A percentile compares a stretch with the other conserved stretches of the same genome.
These are phyloP conservation scores for Kwoniella shandongensis DNA, from an alignment of 768 basidiomycete genomes.

Conservation along the genomic window DNA sequence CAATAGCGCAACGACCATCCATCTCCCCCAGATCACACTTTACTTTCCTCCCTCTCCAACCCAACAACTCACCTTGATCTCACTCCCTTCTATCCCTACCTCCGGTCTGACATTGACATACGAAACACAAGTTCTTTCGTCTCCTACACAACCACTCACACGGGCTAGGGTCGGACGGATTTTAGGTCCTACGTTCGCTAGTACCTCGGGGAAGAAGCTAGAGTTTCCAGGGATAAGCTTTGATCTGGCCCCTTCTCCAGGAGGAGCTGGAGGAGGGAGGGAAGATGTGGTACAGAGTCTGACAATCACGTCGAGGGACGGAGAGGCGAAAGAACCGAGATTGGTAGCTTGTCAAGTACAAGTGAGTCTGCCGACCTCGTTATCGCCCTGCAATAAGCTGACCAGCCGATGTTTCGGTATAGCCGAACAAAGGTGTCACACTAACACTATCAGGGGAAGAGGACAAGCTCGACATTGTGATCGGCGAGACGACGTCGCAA, in stretches of 20 bases:
- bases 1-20: conserved; percentile 35
- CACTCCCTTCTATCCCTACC: conserved; percentile 11
- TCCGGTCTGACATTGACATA: conserved; percentile 21
- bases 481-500: conserved; percentile 78
- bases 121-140: conserved; percentile 30
- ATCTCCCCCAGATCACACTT: conserved; percentile 37
- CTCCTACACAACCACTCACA: conserved; percentile 15
- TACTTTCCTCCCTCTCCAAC: conserved; percentile 40
- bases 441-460: conserved; percentile 41
- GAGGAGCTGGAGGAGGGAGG: conserved; percentile 15
- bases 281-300: conserved; percentile 33
- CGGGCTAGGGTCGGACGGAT: conserved; percentile 33
- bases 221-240: conserved; percentile 18
- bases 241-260: not conserved
- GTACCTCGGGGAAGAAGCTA: not conserved
- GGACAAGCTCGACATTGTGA: conserved; percentile 60
- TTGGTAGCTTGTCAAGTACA: conserved; percentile 19
- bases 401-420: conserved; percentile 12
- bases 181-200: conserved; percentile 46
- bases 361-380: conserved; percentile 30
- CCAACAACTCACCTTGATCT: conserved; percentile 37
- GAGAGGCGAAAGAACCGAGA: conserved; percentile 7
- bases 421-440: conserved; percentile 39
- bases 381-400: no score
- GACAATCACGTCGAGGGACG: conserved; percentile 21